phyloP scores from a whole-genome alignment of 202 grass and related monocot genomes.

The Schoenoplectus triqueter region DNA sequence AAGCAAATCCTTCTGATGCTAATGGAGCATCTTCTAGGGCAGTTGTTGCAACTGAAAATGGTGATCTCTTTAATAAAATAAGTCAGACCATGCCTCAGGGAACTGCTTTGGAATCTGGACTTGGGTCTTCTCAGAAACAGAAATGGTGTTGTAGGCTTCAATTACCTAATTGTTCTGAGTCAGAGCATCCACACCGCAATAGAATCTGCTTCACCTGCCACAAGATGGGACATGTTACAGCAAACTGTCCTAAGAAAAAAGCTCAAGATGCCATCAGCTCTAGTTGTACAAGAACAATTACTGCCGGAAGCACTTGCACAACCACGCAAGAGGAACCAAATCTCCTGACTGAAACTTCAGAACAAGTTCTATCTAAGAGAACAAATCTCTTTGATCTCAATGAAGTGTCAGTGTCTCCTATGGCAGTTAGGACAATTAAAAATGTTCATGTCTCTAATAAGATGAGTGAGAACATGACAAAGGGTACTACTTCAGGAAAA shows the following conservation, averaged over 20 bases:
- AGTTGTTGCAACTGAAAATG: constrained; percentile 20
- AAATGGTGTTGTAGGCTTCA: neutral
- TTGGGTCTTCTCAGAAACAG: neutral
- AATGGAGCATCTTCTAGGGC: constrained; percentile 16
- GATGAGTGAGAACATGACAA: neutral
- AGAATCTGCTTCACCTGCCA: neutral
- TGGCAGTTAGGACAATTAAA: constrained; percentile 14
- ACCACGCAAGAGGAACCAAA: constrained; percentile 6
- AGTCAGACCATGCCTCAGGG: neutral
- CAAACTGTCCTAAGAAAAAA: neutral
- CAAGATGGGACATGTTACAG: neutral
- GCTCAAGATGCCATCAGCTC: neutral
- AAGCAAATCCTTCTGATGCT: constrained; percentile 13
- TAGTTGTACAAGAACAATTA: neutral
- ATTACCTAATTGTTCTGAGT: neutral
- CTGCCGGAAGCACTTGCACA: neutral
- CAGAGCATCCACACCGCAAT: neutral
- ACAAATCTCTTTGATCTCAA: neutral
- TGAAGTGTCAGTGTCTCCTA: constrained; percentile 24
- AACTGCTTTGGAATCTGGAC: neutral
- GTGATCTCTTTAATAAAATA: neutral
- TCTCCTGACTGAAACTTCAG: neutral
- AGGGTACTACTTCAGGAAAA: neutral
- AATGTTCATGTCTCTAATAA: constrained; percentile 21
- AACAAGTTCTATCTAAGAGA: neutral